Base-by-base conservation (phyloP, 169 alveolate species). In the Theileria equi region DNA sequence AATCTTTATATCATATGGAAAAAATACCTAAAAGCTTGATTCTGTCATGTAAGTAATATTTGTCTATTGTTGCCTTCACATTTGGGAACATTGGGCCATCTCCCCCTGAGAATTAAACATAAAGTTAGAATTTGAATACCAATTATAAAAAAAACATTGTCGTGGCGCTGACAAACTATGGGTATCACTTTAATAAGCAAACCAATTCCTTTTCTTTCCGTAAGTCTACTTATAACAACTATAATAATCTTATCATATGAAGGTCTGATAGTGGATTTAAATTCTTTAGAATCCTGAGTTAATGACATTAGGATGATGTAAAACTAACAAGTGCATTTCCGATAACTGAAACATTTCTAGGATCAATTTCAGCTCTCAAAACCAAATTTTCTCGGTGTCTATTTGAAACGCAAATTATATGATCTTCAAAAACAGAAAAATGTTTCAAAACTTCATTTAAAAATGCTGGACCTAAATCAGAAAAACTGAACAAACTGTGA, bases 401-500 rank as follows among this genome's bases (percentile, higher is more conserved):
- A 65, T 94, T 95, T 10, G 98, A 93, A 3, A 96, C 99, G 47
- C 97, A 90, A 59, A 95, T 90, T 25, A 93, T 86, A 68, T 95
- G 96, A 84, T 96, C 98, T 3, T 89, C 61, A 49, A 91, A 93
- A 21, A 70, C 43, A n/a, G 88, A 80, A 53, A 80, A 52, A 6
- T 58, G 40, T 66, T 66, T 53, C 63, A 40, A n/a, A 25, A 95
- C 90, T 84, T 94, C 93, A 71, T 94, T 94, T 16, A 94, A 81
- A 68, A 94, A 96, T n/a, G 95, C 94, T 60, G 97, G 93, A 23
- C 97, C 98, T 8, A 92, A 84, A 72, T 95, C 98, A 16, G 96
- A 88, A 67, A 97, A 95, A 38, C 99, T 98, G 83, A 94, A 98
- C 58, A 97, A 89, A n/a, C 99, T 95, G 88, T 98, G 99, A 78